Evolutionary conservation across 768 basidiomycete species (phyloP), one percentile per base, ranked within the genome.

Genomic region (Tulasnella sp.): DNA sequence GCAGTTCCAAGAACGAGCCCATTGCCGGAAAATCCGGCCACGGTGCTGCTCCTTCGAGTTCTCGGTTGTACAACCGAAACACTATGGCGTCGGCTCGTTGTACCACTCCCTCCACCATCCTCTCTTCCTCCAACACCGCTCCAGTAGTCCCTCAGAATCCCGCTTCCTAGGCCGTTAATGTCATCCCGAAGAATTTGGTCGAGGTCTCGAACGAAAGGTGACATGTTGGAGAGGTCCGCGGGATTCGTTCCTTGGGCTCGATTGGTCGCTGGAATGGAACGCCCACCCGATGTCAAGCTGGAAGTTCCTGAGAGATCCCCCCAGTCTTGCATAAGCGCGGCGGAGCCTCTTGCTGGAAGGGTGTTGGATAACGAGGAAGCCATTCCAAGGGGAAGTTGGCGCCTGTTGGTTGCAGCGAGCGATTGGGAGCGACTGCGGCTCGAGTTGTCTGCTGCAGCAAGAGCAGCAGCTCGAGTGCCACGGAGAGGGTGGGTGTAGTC

Each of bases 161-260:
- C 85, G 4, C 86, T 87, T 59, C 52, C 52, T 22, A 59, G 52
- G 16, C 52, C 52, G 22, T 59, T 59, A 22, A 59, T 4, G 32
- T 59, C 52, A 76, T 92, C 90, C 65, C 89, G 79, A 40, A 92
- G 79, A 72, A 93, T 91, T 79, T 90, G 87, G 6, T 86, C 87
- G 19, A 94, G 89, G 78, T 94, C 91, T 29, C 92, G 83, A n/a
- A 91, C 86, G 78, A 94, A 94, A 0, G 92, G 92, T 75, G 87
- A 88, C 86, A 91, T 90, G 78, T 93, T 94, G 36, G 90, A 90
- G 47, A 86, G 80, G 79, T 92, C 85, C n/a, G 71, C 12, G 26
- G 37, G 71, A 35, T 39, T 39, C 1, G 29, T 47, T 29, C 64
- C 71, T 34, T 65, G 65, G n/a, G n/a, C 37, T 12, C 26, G 52